Evolutionary conservation across 1,284 basidiomycete species (phyloP).

Genomic region (Neotropicomus parvogracilis): DNA sequence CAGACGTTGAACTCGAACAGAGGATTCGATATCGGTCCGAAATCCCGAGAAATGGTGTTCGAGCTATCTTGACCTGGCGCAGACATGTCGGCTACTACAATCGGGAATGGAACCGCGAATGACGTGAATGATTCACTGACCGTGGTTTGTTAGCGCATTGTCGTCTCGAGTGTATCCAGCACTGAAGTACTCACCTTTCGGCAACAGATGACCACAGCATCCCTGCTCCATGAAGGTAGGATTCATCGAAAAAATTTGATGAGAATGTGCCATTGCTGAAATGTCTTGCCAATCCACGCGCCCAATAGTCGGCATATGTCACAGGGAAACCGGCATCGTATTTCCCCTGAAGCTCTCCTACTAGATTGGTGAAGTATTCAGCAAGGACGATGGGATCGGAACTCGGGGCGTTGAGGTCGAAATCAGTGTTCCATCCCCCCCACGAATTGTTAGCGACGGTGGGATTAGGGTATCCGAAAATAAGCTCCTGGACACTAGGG

Average conservation of each 20-base stretch:
- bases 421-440: constrained; percentile 37
- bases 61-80: constrained; percentile 30
- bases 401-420: constrained; percentile 26
- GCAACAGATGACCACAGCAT: constrained; percentile 35
- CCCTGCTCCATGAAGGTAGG: constrained; percentile 35
- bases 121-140: constrained; percentile 33
- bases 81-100: constrained; percentile 32
- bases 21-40: constrained; percentile 37
- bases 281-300: constrained; percentile 36
- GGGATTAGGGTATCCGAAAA: constrained; percentile 33
- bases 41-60: constrained; percentile 18
- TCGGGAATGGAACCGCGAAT: constrained; percentile 38
- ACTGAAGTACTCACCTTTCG: constrained; percentile 27
- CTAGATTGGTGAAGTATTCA: constrained; percentile 23
- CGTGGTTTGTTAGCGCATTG: not conserved
- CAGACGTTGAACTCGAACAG: constrained; percentile 46
- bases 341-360: constrained; percentile 35
- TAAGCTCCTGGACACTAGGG: constrained; percentile 37
- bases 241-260: constrained; percentile 32
- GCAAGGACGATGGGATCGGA: constrained; percentile 10
- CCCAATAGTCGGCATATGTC: constrained; percentile 38
- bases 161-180: too few species aligned
- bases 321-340: constrained; percentile 30
- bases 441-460: constrained; percentile 20
- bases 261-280: constrained; percentile 39